phyloP scores from a whole-genome alignment of 2,329 filamentous ascomycete species.

The Fusarium illudens region DNA sequence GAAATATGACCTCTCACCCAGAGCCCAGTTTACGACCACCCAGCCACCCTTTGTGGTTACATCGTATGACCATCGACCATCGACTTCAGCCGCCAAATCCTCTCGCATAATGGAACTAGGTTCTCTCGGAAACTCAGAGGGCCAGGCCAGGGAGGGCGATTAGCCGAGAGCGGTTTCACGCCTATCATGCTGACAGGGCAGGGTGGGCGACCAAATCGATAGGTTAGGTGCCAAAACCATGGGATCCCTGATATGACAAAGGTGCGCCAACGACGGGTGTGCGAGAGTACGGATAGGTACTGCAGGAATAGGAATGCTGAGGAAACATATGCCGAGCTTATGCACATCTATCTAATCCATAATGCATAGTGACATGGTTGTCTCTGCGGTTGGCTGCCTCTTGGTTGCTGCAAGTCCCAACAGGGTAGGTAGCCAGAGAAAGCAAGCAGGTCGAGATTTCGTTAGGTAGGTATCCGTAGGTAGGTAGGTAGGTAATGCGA shows the following conservation, averaged over 20 bases:
- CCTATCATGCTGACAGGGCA: constrained; percentile 2
- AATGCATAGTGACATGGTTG: neutral
- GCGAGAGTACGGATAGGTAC: neutral
- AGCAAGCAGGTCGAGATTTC: no score
- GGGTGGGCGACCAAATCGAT: neutral
- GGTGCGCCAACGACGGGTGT: neutral
- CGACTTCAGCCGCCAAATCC: neutral
- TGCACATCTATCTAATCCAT: neutral
- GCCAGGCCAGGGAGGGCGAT: neutral
- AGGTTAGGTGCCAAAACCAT: neutral
- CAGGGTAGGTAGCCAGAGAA: neutral
- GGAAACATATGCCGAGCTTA: neutral
- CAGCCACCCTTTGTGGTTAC: neutral
- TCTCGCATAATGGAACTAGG: neutral
- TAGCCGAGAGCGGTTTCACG: neutral
- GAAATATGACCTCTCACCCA: neutral
- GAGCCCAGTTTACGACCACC: neutral
- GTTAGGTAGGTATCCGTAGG: neutral
- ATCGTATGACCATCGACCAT: constrained; percentile 1
- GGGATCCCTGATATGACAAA: neutral
- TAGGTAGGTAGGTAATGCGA: neutral
- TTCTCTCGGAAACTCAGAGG: neutral
- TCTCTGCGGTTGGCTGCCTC: neutral
- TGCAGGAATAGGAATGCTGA: neutral
- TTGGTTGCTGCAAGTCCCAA: neutral